These are phyloP conservation scores for Xylaria nigripes DNA, from an alignment of 495 filamentous ascomycete species.

Conservation along the genomic window DNA sequence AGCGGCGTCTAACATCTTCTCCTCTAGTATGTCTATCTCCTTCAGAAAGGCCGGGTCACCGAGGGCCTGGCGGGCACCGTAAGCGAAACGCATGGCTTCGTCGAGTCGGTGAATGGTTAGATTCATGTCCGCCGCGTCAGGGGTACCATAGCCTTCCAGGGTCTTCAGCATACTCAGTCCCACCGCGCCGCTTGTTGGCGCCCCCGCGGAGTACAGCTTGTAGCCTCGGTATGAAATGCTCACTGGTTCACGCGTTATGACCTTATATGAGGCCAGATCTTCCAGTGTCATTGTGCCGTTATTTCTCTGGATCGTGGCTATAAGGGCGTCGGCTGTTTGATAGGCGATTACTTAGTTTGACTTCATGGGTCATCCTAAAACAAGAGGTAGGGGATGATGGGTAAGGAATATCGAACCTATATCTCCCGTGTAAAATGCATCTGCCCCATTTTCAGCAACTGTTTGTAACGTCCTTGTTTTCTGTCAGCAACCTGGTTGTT, in stretches of 20 bases:
- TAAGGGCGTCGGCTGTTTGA: constrained; percentile 59
- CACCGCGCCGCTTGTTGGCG: constrained; percentile 68
- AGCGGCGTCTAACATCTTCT: constrained; percentile 51
- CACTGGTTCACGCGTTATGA: constrained; percentile 51
- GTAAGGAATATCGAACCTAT: constrained; percentile 26
- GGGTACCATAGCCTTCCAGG: constrained; percentile 58
- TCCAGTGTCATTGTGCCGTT: constrained; percentile 79
- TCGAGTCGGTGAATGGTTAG: constrained; percentile 69
- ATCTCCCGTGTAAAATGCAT: constrained; percentile 68
- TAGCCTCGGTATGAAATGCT: constrained; percentile 65
- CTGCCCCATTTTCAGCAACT: constrained; percentile 59
- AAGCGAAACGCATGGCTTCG: constrained; percentile 82
- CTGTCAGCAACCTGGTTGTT: background rate
- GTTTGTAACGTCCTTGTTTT: constrained; percentile 52
- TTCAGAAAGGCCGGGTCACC: constrained; percentile 71
- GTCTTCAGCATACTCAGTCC: constrained; percentile 68
- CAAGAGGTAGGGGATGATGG: background rate
- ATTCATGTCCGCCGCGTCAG: constrained; percentile 22
- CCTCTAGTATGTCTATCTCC: constrained; percentile 42
- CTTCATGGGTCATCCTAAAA: background rate
- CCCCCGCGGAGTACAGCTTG: constrained; percentile 56
- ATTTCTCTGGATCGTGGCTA: constrained; percentile 50
- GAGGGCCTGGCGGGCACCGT: constrained; percentile 59
- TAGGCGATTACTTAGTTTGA: background rate
- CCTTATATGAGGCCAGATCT: constrained; percentile 63